Evolutionary conservation across 2,329 filamentous ascomycete species (phyloP), one percentile per base, ranked within the genome.

Genomic region (Trichothecium roseum): DNA sequence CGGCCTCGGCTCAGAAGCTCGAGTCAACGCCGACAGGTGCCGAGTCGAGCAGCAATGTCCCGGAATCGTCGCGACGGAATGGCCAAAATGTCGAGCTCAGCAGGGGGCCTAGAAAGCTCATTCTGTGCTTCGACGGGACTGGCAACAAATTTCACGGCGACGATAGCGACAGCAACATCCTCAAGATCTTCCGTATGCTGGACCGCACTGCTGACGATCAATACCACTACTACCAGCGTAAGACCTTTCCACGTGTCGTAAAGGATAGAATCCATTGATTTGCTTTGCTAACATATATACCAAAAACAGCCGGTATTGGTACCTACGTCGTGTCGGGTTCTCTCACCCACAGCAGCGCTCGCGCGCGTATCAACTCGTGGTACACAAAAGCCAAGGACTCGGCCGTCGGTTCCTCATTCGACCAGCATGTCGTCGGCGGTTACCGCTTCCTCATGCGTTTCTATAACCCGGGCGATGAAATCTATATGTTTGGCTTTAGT

Each of bases 361-460:
- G 67, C 16, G 70, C 74, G 6, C 69, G 74, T 12, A 47, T 83
- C 38, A 70, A 69, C 41, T 79, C 75, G 8, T 83, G 77, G 74
- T 81, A 79, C 48, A 59, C 68, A 30, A 84, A 84, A 46, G 77
- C 81, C 40, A 85, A 85, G 45, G 84, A 91, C 54, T 84, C 81
- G 3, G 84, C 84, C 8, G 58, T 93, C 40, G 85, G 85, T 2
- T 81, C 81, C 1, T 85, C 80, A 0, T 89, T 93, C 43, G 83
- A 82, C 45, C 71, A 85, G 38, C 84, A 91, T 57, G 84, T 91
- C 9, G 83, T 91, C 46, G 84, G 79, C 7, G 84, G 83, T 2
- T 91, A 91, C 56, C 77, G 78, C 37, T 85, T 88, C 53, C 63
- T 86, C 31, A 84, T 85, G 79, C 71, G 77, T 14, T 82, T 79